A percentile compares a stretch with the other conserved stretches of the same genome.
These are phyloP conservation scores for Stellera chamaejasme DNA, from an alignment of 345 rosid genomes.

Conservation along the genomic window DNA sequence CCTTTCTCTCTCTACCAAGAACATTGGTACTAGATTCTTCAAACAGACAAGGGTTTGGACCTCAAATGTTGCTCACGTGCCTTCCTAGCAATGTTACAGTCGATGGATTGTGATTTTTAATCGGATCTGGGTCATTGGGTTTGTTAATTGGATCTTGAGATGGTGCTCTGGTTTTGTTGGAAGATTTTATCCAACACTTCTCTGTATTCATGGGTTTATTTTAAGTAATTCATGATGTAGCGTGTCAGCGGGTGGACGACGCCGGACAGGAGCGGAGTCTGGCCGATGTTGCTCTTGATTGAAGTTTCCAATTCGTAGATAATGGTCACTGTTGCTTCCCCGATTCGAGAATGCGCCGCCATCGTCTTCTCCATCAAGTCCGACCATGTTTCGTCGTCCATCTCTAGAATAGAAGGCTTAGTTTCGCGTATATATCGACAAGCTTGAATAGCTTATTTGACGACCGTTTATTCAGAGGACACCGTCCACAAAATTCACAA, in stretches of 20 bases:
- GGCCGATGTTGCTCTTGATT: conserved; percentile 49
- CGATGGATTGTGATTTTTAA: no score
- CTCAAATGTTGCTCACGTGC: no score
- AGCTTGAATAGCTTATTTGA: conserved; percentile 76
- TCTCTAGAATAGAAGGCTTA: conserved; percentile 36
- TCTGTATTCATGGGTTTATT: conserved; percentile 66
- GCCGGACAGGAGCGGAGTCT: conserved; percentile 59
- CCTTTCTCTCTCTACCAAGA: no score
- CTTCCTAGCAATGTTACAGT: no score
- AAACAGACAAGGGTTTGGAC: no score
- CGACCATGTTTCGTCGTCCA: conserved; percentile 11
- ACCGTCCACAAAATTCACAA: conserved; percentile 61
- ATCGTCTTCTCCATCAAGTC: conserved; percentile 38
- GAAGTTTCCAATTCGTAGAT: conserved; percentile 69
- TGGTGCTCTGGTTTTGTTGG: conserved; percentile 21
- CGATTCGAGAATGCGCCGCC: conserved; percentile 34
- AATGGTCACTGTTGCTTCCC: conserved; percentile 51
- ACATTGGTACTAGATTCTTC: no score
- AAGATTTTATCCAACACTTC: conserved; percentile 65
- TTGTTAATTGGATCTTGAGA: conserved; percentile 8
- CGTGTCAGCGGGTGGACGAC: conserved; percentile 82
- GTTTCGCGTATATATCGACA: conserved; percentile 64
- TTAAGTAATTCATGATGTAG: conserved; percentile 84
- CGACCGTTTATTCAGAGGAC: conserved; percentile 53
- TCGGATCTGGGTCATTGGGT: no score